A percentile compares a stretch with the other conserved stretches of the same genome.
Evolutionary conservation across 495 filamentous ascomycete genomes (phyloP).

Genomic region (Lindgomyces ingoldianus): DNA sequence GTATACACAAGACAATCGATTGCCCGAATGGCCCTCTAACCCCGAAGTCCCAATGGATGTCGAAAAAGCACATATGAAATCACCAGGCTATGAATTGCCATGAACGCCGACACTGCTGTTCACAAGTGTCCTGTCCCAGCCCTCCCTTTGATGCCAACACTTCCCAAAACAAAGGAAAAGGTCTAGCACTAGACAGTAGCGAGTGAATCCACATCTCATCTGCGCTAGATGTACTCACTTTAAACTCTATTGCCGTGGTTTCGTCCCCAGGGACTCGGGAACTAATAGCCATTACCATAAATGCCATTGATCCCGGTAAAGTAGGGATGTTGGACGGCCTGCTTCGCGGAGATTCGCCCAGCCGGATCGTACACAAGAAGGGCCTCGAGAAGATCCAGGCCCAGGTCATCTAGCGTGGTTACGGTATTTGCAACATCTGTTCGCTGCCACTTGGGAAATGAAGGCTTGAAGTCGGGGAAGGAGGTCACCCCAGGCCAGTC

Average conservation of each 20-base stretch:
- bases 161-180: not conserved
- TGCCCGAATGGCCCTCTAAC: not conserved
- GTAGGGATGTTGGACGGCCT: constrained; percentile 89
- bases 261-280: constrained; percentile 9
- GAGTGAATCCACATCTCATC: not conserved
- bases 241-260: constrained; percentile 20
- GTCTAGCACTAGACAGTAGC: not conserved
- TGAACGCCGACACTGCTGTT: constrained; percentile 2
- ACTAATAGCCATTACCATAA: constrained; percentile 26
- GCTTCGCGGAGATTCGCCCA: constrained; percentile 91
- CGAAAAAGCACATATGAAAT: not conserved
- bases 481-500: constrained; percentile 95
- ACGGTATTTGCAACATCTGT: constrained; percentile 62
- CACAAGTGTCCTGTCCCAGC: not conserved
- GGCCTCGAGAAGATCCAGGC: constrained; percentile 81
- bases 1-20: not conserved
- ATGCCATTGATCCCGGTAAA: constrained; percentile 58
- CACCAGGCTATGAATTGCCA: not conserved
- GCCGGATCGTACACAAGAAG: constrained; percentile 94
- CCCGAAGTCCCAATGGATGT: too few species aligned
- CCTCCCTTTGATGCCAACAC: not conserved
- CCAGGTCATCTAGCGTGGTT: constrained; percentile 67
- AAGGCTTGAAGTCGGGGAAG: constrained; percentile 95
- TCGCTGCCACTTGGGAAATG: constrained; percentile 93
- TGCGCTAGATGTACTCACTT: not conserved